Evolutionary conservation across 2,329 filamentous ascomycete species (phyloP).

Genomic region (Thyridium curvatum): DNA sequence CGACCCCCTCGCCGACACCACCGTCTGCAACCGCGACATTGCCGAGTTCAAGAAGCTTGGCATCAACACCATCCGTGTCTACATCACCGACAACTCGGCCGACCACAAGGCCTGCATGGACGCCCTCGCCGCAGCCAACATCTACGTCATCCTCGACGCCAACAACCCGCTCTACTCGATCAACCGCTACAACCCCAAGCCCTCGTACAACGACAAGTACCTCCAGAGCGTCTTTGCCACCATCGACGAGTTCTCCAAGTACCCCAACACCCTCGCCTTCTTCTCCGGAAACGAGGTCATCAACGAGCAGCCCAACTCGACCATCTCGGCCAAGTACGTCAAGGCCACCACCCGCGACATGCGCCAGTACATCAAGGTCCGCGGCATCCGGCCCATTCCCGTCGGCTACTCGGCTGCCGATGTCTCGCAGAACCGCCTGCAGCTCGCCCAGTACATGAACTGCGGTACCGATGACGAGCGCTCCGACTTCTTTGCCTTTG

Average conservation of each 20-base stretch:
- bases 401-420: conserved; percentile 76
- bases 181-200: conserved; percentile 66
- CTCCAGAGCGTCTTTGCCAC: conserved; percentile 82
- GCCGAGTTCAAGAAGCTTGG: conserved; percentile 76
- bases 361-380: conserved; percentile 60
- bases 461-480: conserved; percentile 79
- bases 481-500: conserved; percentile 80
- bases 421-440: conserved; percentile 75
- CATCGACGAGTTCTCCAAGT: conserved; percentile 75
- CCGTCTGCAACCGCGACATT: conserved; percentile 73
- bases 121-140: conserved; percentile 71
- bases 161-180: conserved; percentile 87
- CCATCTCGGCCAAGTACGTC: conserved; percentile 63
- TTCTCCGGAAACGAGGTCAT: conserved; percentile 80
- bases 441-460: conserved; percentile 91
- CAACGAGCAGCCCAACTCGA: conserved; percentile 59
- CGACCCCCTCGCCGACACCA: conserved; percentile 72
- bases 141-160: conserved; percentile 88
- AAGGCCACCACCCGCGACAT: conserved; percentile 76
- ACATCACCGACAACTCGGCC: conserved; percentile 81
- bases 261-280: conserved; percentile 82
- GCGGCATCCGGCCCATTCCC: conserved; percentile 59
- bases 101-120: conserved; percentile 84
- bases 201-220: conserved; percentile 83
- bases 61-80: conserved; percentile 87